Percentiles rank a stretch among this genome's conserved stretches.
Conservation (phyloP, 1,284 basidiomycete genomes). For the Tetrapyrgos nigripes region DNA sequence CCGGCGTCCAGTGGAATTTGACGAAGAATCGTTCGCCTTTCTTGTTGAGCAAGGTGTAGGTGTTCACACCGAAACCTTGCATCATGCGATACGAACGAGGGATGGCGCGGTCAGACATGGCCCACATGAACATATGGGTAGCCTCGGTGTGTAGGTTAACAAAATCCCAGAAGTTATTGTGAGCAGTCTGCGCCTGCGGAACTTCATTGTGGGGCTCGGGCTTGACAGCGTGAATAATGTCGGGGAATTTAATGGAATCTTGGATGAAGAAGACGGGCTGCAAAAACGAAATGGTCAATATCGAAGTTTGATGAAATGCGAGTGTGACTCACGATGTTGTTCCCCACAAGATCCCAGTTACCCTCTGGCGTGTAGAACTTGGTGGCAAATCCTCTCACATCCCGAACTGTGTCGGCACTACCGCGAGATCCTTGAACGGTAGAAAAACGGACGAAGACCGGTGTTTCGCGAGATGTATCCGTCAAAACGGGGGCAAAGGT, state of each 20-base stretch:
- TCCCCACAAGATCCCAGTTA: no score
- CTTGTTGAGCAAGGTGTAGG: conserved; percentile 74
- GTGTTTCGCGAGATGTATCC: conserved; percentile 72
- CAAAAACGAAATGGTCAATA: no score
- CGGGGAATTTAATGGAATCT: conserved; percentile 84
- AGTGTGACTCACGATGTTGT: conserved; percentile 41
- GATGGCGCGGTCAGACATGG: conserved; percentile 79
- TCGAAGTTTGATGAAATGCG: background rate
- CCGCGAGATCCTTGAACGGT: conserved; percentile 82
- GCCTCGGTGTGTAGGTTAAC: conserved; percentile 71
- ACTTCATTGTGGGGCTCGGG: conserved; percentile 84
- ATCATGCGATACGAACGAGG: conserved; percentile 87
- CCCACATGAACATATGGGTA: conserved; percentile 85
- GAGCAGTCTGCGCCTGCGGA: conserved; percentile 66
- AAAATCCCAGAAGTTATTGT: conserved; percentile 89
- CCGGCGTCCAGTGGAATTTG: conserved; percentile 86
- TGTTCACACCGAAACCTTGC: conserved; percentile 89
- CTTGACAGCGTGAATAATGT: conserved; percentile 82
- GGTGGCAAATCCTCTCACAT: conserved; percentile 84
- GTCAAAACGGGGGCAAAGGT: conserved; percentile 75
- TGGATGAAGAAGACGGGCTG: conserved; percentile 93
- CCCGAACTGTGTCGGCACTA: conserved; percentile 78
- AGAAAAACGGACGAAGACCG: conserved; percentile 82
- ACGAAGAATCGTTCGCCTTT: conserved; percentile 77
- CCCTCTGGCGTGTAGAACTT: conserved; percentile 86